Evolutionary conservation across 257 asterid species (phyloP), one percentile per base, ranked within the genome.

Genomic region (Nicotiana benthamiana): DNA sequence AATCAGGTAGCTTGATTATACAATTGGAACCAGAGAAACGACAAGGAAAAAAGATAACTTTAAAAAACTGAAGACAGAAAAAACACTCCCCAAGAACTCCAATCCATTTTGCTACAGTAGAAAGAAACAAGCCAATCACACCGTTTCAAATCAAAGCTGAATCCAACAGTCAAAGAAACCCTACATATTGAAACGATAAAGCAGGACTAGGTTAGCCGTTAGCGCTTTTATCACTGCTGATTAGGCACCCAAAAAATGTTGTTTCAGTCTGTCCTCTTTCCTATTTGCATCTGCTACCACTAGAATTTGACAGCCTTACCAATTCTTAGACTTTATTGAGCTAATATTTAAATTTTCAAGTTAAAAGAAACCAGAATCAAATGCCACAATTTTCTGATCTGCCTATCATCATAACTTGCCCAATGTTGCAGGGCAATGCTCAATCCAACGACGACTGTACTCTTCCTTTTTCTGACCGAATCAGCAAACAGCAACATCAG

Each of bases 331-430:
- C 60, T 48, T 32, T 48, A 34, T 74, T 74, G 24, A 26, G 79
- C 61, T 9, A 20, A 48, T 74, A 15, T 48, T 74, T 46, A 48
- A 72, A 46, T 15, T 48, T 48, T 74, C 61, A 48, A 74, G 79
- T 74, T 74, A 74, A 40, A 46, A 18, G 51, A 74, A 48, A 15
- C 61, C 40, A 74, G 79, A 74, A 74, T 5, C 79, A 17, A 74
- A 48, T 74, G 61, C 16, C 61, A 74, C 40, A 74, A 74, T 24
- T 46, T 24, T 48, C 9, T 59, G 51, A 74, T 48, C 36, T 48
- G 43, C 24, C 79, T 74, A 48, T 74, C 79, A 74, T 74, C 79
- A 74, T 74, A 48, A 26, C 61, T 46, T 13, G 79, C 57, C 40
- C 79, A 48, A 48, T 46, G 48, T 62, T 74, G 61, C 1, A 11